Evolutionary conservation across 2,329 filamentous ascomycete species (phyloP), one percentile per base, ranked within the genome.

Genomic region (Didymella lethalis): DNA sequence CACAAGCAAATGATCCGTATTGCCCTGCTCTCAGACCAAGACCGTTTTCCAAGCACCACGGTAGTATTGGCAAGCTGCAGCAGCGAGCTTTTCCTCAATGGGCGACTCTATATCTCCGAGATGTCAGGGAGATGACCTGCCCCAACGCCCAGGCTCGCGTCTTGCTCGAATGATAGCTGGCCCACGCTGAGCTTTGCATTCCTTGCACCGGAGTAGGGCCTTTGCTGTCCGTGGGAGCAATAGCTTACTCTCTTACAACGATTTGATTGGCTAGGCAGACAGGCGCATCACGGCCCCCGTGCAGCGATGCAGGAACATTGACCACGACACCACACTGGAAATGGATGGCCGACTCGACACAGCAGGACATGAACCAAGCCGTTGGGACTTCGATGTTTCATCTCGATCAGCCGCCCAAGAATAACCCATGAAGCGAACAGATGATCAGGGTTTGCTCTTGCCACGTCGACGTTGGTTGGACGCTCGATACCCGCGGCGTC

Each of bases 41-140:
- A 60, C 73, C 73, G 69, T 75, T 72, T 75, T 38, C 45, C 73
- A 75, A 78, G 75, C 75, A 77, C 75, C 72, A 78, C 72, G 74
- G 76, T 80, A 77, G 76, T 75, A 79, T 78, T 79, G 77, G 77
- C 70, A 76, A 77, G 77, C 78, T 80, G 79, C 79, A 80, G 77
- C 71, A 75, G 75, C 76, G 74, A 76, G 65, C 74, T 72, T 75
- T 74, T 73, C 77, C 77, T 66, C 75, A 80, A 75, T 63, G 64
- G 73, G 77, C 62, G 64, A 68, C 66, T 75, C 68, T 78, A 78
- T 75, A 75, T 77, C 73, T 74, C 75, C 75, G 74, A 70, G 57
- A 76, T 63, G 75, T 67, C 71, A 78, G 74, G 73, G 74, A 76
- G 71, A 66, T 64, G 68, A 68, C 73, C 66, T 75, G 72, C 72